These are phyloP conservation scores for Huntiella savannae DNA, from an alignment of 2,329 filamentous ascomycete genomes.

Conservation along the genomic window DNA sequence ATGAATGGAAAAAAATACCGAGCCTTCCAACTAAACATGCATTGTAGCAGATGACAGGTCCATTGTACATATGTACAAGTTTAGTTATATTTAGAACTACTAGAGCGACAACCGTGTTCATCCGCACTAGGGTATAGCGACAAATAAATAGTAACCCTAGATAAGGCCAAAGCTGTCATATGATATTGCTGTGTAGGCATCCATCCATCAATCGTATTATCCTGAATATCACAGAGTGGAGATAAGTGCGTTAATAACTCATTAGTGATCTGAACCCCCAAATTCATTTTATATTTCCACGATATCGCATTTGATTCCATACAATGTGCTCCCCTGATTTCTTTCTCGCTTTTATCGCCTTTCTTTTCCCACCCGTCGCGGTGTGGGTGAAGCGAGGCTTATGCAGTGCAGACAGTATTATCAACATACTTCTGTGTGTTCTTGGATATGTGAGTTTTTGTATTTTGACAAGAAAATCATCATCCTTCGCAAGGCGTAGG, in stretches of 20 bases:
- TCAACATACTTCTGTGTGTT: constrained; percentile 80
- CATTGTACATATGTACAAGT: no score
- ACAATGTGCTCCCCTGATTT: constrained; percentile 27
- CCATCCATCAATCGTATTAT: neutral
- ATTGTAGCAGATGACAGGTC: no score
- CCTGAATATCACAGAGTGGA: neutral
- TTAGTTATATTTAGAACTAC: no score
- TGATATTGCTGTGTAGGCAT: neutral
- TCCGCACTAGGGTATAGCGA: neutral
- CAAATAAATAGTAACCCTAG: neutral
- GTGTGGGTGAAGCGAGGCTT: constrained; percentile 95
- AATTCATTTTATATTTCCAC: neutral
- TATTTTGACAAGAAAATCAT: neutral
- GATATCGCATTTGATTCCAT: neutral
- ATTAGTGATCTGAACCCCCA: neutral
- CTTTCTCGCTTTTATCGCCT: constrained; percentile 43
- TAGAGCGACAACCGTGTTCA: no score
- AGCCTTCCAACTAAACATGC: no score
- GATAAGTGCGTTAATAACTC: neutral
- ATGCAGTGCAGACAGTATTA: constrained; percentile 78
- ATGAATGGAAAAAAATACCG: no score
- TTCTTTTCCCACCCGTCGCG: constrained; percentile 46
- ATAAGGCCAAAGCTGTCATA: neutral
- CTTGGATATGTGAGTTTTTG: constrained; percentile 41
- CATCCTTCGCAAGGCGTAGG: neutral